Conservation (phyloP, 2,329 filamentous ascomycete genomes). For the Colletotrichum sp. region DNA sequence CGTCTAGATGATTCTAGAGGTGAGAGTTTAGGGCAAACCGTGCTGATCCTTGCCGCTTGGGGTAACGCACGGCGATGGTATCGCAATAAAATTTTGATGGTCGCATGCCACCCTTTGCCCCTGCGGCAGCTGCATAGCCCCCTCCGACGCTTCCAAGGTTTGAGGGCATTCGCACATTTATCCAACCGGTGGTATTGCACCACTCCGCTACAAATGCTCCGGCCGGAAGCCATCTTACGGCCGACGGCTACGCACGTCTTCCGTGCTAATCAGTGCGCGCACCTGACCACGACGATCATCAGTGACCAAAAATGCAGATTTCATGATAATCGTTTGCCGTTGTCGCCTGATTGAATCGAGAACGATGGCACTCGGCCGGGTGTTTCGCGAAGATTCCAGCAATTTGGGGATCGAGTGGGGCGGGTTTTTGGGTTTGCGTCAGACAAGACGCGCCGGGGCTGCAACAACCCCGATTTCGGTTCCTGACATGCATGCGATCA, state of each 20-base stretch:
- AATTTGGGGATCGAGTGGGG: neutral
- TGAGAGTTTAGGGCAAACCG: neutral
- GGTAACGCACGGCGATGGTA: neutral
- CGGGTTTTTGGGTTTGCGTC: neutral
- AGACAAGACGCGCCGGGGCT: neutral
- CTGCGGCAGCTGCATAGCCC: neutral
- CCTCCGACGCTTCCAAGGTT: neutral
- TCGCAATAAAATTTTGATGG: neutral
- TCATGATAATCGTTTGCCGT: neutral
- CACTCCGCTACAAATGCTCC: neutral
- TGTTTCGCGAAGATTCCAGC: constrained; percentile 16
- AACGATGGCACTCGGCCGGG: neutral
- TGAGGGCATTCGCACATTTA: neutral
- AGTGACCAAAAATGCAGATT: neutral
- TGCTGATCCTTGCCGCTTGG: neutral
- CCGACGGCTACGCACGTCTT: neutral
- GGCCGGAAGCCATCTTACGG: neutral
- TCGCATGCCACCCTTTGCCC: neutral
- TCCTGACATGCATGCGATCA: neutral
- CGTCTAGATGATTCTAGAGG: neutral
- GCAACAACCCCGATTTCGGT: neutral
- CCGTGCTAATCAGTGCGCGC: neutral
- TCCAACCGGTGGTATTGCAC: neutral
- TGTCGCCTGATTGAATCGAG: neutral
- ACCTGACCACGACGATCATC: neutral